These are phyloP conservation scores for Lodderomyces orthopsilosis DNA, from an alignment of 1,139 yeast genomes.

Conservation along the genomic window DNA sequence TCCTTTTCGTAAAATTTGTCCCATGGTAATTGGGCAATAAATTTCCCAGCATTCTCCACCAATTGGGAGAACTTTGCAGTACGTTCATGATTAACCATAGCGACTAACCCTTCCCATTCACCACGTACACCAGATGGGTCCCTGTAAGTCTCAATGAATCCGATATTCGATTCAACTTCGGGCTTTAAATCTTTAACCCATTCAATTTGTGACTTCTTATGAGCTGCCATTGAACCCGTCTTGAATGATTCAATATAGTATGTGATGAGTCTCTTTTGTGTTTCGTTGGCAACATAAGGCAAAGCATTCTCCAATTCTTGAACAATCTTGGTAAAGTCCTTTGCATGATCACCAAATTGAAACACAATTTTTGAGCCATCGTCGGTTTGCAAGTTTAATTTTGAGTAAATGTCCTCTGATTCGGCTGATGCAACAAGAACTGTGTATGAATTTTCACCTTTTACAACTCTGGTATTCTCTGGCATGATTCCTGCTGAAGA, in stretches of 20 bases:
- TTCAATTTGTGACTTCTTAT: slow-evolving; percentile 75
- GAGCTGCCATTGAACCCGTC: slow-evolving; percentile 84
- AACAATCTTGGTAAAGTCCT: slow-evolving; percentile 61
- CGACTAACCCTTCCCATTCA: slow-evolving; percentile 91
- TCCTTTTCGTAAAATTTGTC: slow-evolving; percentile 71
- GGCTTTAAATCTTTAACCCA: slow-evolving; percentile 92
- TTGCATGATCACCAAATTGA: slow-evolving; percentile 72
- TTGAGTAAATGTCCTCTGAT: slow-evolving; percentile 26
- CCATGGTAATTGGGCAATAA: slow-evolving; percentile 77
- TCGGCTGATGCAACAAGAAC: slow-evolving; percentile 64
- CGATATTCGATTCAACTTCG: slow-evolving; percentile 78
- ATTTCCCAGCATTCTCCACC: slow-evolving; percentile 63
- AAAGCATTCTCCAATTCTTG: slow-evolving; percentile 56
- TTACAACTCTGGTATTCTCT: slow-evolving; percentile 75
- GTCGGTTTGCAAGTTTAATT: slow-evolving; percentile 24
- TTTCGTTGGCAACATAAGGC: slow-evolving; percentile 67
- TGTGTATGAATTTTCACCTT: slow-evolving; percentile 45
- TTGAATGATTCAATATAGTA: slow-evolving; percentile 67
- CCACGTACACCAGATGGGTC: slow-evolving; percentile 92
- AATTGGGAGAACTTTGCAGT: slow-evolving; percentile 74
- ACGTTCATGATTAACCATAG: slow-evolving; percentile 87
- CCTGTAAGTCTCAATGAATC: slow-evolving; percentile 88
- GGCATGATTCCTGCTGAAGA: slow-evolving; percentile 67
- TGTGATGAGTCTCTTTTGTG: slow-evolving; percentile 62
- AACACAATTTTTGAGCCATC: slow-evolving; percentile 40